phyloP scores from a whole-genome alignment of 345 rosid genomes.

The Erodium maritimum region DNA sequence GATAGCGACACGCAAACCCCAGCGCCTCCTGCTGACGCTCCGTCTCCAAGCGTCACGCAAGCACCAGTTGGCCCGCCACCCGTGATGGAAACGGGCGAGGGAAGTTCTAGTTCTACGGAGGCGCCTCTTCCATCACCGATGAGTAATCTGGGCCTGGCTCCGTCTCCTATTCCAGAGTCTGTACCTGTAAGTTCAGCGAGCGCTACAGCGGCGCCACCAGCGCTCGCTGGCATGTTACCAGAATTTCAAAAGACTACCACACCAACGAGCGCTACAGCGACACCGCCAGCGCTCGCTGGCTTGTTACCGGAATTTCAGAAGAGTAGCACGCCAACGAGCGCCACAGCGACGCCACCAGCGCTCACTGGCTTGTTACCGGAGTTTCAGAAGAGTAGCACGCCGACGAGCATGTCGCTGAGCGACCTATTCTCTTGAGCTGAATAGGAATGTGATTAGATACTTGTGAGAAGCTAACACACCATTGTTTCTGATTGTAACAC shows the following conservation, averaged over 20 bases:
- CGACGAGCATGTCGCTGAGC: neutral
- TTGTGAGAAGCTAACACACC: too few species aligned
- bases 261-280: conserved; percentile 3
- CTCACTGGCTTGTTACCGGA: neutral
- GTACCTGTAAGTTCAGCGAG: neutral
- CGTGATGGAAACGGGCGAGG: neutral
- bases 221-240: neutral
- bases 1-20: neutral
- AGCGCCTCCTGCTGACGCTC: neutral
- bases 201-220: neutral
- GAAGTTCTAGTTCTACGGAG: too few species aligned
- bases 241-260: conserved; percentile 1
- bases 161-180: neutral
- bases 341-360: neutral
- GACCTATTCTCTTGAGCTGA: neutral
- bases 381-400: conserved; percentile 4
- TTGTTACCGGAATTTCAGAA: neutral
- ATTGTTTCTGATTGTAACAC: too few species aligned
- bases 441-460: neutral
- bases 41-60: neutral
- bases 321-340: conserved; percentile 7
- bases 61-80: neutral
- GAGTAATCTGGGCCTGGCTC: neutral
- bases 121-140: neutral
- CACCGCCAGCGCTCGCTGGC: neutral